Base-by-base conservation (phyloP, 495 filamentous ascomycete species). In the Talaromyces borbonicus region DNA sequence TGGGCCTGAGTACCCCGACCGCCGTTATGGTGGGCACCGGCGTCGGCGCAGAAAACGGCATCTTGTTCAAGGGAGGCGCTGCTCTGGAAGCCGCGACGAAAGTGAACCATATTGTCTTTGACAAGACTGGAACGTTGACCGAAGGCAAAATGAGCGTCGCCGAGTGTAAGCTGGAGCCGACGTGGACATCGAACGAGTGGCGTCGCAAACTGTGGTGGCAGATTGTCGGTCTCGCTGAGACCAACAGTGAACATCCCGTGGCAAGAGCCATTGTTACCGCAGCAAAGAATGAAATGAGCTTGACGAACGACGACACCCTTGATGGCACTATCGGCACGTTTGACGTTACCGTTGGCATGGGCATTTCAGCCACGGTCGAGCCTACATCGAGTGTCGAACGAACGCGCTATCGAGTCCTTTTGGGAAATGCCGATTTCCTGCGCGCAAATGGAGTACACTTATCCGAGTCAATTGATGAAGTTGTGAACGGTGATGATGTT, bases 1-100 rank as follows among this genome's bases (percentile, higher is more conserved):
- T 99, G 19, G 92, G 92, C 40, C 77, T 99, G 12, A 86, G 85
- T 33, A 97, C 92, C 0, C 92, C 92, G 2, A 99, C 92, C 0
- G 92, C 92, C 1, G 90, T 99, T 53, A 97, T 99, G 93, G 92
- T 99, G 3, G 92, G 93, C 9, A 97, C 93, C 7, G 92, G 92
- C 35, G 80, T 97, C 18, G 92, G 93, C 30, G 92, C 92, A n/a
- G 87, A 95, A 56, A 83, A 95, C 54, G 92, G 92, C 6, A 99
- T 99, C 55, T 73, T 99, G 1, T 84, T 97, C 60, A 99, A 99
- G 59, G 90, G 93, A 42, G 92, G 92, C 22, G 90, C 87, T 30
- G 87, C 90, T 22, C 70, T 99, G 11, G 92, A 99, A 63, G 90
- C 79, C 2, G 85, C 90, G 0, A 99, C 90, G 3, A 90, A 87